Evolutionary conservation across 1,284 basidiomycete species (phyloP).

Genomic region (Heterobasidion irregulare): DNA sequence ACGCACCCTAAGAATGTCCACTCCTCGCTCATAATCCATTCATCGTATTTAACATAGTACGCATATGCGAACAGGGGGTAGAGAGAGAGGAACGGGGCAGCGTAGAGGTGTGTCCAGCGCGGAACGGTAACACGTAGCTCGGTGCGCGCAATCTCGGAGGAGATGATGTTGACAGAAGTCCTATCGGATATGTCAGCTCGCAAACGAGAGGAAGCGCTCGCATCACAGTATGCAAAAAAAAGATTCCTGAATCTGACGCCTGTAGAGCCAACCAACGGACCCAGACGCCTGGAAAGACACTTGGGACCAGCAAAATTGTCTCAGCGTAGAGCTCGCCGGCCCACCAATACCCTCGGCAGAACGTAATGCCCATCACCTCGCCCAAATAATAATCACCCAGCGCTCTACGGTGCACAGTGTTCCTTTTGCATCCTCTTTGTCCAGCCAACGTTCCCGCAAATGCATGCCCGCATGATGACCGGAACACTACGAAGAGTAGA

Average conservation of each 20-base stretch:
- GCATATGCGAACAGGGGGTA: conserved; percentile 91
- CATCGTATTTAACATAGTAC: conserved; percentile 85
- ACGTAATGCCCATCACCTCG: too few relatives aligned
- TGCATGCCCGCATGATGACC: background rate
- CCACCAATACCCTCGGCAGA: too few relatives aligned
- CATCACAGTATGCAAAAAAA: background rate
- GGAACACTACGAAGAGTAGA: background rate
- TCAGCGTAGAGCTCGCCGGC: too few relatives aligned
- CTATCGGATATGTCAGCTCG: conserved; percentile 14
- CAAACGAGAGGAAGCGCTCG: background rate
- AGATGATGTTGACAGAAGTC: conserved; percentile 57
- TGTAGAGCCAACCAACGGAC: too few relatives aligned
- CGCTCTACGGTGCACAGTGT: too few relatives aligned
- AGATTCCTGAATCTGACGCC: background rate
- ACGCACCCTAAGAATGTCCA: conserved; percentile 95
- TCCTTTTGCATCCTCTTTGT: too few relatives aligned
- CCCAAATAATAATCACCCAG: too few relatives aligned
- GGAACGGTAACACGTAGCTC: conserved; percentile 79
- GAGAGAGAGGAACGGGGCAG: conserved; percentile 75
- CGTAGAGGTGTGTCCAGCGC: conserved; percentile 75
- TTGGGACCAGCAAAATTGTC: too few relatives aligned
- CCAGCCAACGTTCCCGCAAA: background rate
- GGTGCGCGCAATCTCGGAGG: conserved; percentile 80
- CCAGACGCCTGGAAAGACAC: too few relatives aligned
- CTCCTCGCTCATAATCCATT: conserved; percentile 88